phyloP scores from a whole-genome alignment of 192 early-diverging fungal species.

The Mortierella alpina region DNA sequence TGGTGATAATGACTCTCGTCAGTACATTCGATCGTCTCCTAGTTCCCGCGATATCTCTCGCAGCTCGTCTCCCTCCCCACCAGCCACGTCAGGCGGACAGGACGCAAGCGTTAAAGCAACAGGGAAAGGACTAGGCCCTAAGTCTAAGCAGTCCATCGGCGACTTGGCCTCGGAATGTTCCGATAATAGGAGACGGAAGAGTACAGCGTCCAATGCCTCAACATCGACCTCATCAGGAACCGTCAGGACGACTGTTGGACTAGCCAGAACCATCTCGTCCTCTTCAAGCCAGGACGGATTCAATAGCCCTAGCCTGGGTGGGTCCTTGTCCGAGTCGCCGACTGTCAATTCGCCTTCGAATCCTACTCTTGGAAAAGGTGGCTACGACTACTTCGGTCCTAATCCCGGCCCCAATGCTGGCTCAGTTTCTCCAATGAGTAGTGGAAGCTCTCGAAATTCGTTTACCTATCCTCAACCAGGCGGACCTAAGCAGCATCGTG shows the following conservation, averaged over 20 bases:
- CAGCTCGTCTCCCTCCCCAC: constrained; percentile 36
- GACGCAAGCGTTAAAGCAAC: not conserved
- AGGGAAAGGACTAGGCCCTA: constrained; percentile 24
- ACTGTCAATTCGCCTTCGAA: constrained; percentile 31
- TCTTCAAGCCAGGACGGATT: constrained; percentile 52
- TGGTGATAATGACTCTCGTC: constrained; percentile 10
- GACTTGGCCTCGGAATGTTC: constrained; percentile 41
- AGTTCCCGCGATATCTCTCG: constrained; percentile 44
- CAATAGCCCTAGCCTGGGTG: constrained; percentile 19
- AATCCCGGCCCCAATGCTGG: constrained; percentile 25
- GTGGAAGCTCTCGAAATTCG: constrained; percentile 26
- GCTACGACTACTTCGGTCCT: constrained; percentile 38
- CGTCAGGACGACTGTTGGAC: constrained; percentile 10
- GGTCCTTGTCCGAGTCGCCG: constrained; percentile 35
- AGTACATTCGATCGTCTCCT: constrained; percentile 16
- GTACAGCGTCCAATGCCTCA: constrained; percentile 26
- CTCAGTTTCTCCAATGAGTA: constrained; percentile 44
- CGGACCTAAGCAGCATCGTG: constrained; percentile 17
- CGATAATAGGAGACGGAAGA: constrained; percentile 38
- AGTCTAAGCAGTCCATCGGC: constrained; percentile 29
- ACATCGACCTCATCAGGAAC: constrained; percentile 20
- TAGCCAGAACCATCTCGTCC: constrained; percentile 37
- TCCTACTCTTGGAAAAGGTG: constrained; percentile 3
- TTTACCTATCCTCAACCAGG: constrained; percentile 15
- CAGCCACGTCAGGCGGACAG: not conserved